A percentile compares a stretch with the other conserved stretches of the same genome.
Evolutionary conservation across 257 asterid genomes (phyloP).

Genomic region (Solanum sejunctum): DNA sequence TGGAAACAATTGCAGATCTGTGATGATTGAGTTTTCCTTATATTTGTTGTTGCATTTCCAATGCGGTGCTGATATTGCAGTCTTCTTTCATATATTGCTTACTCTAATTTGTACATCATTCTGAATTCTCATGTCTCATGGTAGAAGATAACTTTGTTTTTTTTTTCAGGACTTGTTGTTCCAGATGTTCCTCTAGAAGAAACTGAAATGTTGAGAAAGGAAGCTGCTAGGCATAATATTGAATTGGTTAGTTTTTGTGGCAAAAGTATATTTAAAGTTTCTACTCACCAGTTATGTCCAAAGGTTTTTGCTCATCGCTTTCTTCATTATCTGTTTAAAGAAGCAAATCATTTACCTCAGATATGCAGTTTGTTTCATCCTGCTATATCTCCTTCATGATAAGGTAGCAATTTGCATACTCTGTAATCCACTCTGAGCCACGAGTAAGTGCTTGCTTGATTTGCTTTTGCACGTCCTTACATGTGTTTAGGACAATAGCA

Average conservation of each 20-base stretch:
- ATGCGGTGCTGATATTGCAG: not conserved
- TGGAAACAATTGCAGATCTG: not conserved
- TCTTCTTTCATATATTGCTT: not conserved
- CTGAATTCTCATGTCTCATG: not conserved
- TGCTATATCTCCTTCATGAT: not conserved
- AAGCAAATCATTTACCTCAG: not conserved
- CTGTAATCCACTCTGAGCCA: not conserved
- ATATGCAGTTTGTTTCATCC: not conserved
- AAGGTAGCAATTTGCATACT: not conserved
- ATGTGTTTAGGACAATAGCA: not conserved
- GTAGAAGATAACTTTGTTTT: not conserved
- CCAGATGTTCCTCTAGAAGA: constrained; percentile 93
- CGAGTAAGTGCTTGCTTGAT: not conserved
- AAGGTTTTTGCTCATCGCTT: not conserved
- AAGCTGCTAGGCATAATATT: constrained; percentile 45
- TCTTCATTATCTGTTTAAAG: not conserved
- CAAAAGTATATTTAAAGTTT: not conserved
- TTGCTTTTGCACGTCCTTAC: not conserved
- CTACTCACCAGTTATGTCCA: not conserved
- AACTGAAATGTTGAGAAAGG: constrained; percentile 70
- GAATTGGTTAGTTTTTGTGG: constrained; percentile 56
- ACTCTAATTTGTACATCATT: not conserved
- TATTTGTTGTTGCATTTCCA: not conserved
- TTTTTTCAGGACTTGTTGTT: constrained; percentile 69
- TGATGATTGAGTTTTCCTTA: not conserved